A percentile compares a stretch with the other conserved stretches of the same genome.
Conservation (phyloP, 2,329 filamentous ascomycete species). For the Colletotrichum musae region DNA sequence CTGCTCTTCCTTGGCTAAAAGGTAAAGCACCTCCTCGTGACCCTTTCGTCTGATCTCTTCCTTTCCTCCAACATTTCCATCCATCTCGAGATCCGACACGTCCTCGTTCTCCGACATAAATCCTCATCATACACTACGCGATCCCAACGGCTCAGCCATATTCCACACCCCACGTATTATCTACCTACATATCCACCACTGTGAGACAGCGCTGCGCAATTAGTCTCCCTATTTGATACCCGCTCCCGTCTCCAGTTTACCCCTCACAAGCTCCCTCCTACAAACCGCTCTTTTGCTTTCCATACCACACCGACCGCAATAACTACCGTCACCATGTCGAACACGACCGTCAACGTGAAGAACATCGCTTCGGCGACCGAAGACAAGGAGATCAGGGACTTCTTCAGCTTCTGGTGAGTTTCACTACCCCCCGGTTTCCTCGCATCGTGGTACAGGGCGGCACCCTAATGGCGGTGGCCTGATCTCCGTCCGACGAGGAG, state of each 20-base stretch:
- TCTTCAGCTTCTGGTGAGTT: conserved; percentile 94
- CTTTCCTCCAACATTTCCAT: conserved; percentile 20
- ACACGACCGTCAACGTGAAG: conserved; percentile 84
- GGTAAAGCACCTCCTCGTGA: conserved; percentile 38
- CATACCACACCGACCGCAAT: conserved; percentile 24
- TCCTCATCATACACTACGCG: conserved; percentile 16
- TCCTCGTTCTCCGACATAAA: conserved; percentile 22
- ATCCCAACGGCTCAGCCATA: background rate
- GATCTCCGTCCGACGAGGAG: background rate
- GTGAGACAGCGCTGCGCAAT: conserved; percentile 22
- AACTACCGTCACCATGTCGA: conserved; percentile 64
- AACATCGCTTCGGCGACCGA: conserved; percentile 87
- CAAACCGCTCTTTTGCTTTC: conserved; percentile 7
- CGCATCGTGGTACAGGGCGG: background rate
- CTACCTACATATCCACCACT: conserved; percentile 17
- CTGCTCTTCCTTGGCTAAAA: conserved; percentile 25
- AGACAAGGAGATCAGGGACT: conserved; percentile 93
- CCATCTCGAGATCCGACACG: background rate
- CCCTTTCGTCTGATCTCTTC: conserved; percentile 35
- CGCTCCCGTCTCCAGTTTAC: conserved; percentile 32
- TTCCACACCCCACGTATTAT: background rate
- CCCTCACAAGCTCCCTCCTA: conserved; percentile 38
- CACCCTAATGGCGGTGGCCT: conserved; percentile 10
- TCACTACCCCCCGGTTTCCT: background rate
- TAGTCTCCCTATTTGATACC: conserved; percentile 33